Evolutionary conservation across 371 early-diverging fungal species (phyloP).

Genomic region (Ordospora colligata): DNA sequence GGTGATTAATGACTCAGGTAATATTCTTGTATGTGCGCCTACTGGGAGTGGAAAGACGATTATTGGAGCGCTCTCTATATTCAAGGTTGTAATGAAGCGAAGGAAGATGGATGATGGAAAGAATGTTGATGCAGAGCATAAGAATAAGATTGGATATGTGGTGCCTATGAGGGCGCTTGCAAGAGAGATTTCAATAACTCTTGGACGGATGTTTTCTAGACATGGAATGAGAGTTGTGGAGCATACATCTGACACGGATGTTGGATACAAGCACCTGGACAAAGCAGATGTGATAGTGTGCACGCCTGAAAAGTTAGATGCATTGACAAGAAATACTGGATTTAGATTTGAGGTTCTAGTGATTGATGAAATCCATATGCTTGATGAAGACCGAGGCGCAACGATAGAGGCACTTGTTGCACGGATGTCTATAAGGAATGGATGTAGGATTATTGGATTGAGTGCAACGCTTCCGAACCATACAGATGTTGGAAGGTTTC

Average conservation of each 20-base stretch:
- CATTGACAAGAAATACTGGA: conserved; percentile 19
- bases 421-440: not conserved
- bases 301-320: conserved; percentile 47
- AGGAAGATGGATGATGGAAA: not conserved
- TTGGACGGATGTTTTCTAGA: conserved; percentile 3
- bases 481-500: conserved; percentile 30
- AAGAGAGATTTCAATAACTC: not conserved
- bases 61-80: conserved; percentile 25
- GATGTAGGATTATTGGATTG: conserved; percentile 35
- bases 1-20: conserved; percentile 18
- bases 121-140: no score
- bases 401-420: conserved; percentile 33
- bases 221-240: not conserved
- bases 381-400: conserved; percentile 27
- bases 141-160: conserved; percentile 2
- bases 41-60: conserved; percentile 47
- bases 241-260: conserved; percentile 14
- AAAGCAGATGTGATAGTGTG: conserved; percentile 31
- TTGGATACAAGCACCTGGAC: conserved; percentile 2
- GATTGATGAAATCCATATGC: conserved; percentile 45
- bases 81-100: not conserved
- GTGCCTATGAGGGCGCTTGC: conserved; percentile 39
- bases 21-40: conserved; percentile 41
- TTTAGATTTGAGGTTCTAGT: conserved; percentile 21
- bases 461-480: conserved; percentile 44